A percentile compares a stretch with the other conserved stretches of the same genome.
phyloP scores from a whole-genome alignment of 2,329 filamentous ascomycete genomes.

The Trichoderma oligosporum region DNA sequence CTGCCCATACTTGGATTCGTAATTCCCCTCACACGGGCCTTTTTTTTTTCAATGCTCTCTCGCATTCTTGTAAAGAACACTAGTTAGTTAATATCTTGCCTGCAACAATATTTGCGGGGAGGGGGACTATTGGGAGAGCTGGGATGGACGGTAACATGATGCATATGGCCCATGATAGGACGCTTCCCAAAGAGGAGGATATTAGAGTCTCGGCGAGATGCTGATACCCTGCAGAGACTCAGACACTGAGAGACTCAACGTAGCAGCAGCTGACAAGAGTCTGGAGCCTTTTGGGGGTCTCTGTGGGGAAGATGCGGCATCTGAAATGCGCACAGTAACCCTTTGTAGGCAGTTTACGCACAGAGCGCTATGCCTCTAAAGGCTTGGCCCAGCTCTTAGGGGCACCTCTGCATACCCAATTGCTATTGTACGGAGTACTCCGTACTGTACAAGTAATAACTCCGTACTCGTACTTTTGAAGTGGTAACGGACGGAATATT shows the following conservation, averaged over 20 bases:
- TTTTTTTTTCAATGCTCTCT: not conserved
- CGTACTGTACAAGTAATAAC: conserved; percentile 7
- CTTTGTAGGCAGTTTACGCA: conserved; percentile 3
- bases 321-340: conserved; percentile 3
- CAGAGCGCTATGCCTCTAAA: not conserved
- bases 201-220: conserved; percentile 9
- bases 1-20: no score
- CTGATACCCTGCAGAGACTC: not conserved
- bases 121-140: conserved; percentile 2
- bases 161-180: not conserved
- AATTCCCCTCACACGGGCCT: no score
- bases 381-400: not conserved
- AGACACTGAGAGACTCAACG: conserved; percentile 16
- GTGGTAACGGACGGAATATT: no score
- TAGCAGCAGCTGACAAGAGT: conserved; percentile 16
- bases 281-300: conserved; percentile 3
- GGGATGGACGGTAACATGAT: conserved; percentile 15
- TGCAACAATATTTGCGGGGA: conserved; percentile 18
- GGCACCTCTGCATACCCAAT: conserved; percentile 15
- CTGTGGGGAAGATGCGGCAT: conserved; percentile 14
- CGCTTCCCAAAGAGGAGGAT: conserved; percentile 10
- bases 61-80: conserved; percentile 7
- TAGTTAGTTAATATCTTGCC: no score
- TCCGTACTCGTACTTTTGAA: not conserved
- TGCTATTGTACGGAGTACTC: no score